Evolutionary conservation across 768 basidiomycete species (phyloP).

Genomic region (Boletus rubescentipes): DNA sequence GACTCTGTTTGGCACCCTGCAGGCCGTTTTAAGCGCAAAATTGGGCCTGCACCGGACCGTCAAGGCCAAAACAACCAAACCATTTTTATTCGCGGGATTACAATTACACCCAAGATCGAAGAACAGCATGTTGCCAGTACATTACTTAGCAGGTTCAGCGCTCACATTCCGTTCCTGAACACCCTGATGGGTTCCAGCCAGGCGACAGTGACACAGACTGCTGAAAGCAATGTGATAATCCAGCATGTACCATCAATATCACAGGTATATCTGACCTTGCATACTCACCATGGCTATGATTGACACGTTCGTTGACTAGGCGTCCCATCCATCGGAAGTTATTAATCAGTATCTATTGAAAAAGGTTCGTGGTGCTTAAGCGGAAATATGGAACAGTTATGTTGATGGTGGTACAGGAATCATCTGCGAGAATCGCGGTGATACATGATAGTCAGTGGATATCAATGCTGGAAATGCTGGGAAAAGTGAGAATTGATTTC

Average conservation of each 20-base stretch:
- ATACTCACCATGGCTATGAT: background rate
- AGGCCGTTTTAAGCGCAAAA: background rate
- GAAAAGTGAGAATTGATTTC: too few species aligned
- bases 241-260: background rate
- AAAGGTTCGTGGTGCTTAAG: background rate
- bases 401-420: background rate
- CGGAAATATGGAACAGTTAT: background rate
- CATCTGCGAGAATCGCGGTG: background rate
- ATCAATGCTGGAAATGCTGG: background rate
- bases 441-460: background rate
- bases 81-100: background rate
- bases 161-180: background rate
- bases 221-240: background rate
- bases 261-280: background rate
- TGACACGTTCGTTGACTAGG: background rate
- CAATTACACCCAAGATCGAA: background rate
- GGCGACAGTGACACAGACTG: too few species aligned
- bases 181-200: background rate
- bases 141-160: background rate
- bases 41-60: background rate
- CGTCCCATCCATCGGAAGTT: background rate
- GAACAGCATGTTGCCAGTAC: too few species aligned
- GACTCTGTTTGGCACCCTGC: background rate
- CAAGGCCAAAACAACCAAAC: background rate
- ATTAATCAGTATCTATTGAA: background rate